Base-by-base conservation (phyloP, 2,329 filamentous ascomycete species). In the Phyllosticta citrichinensis region DNA sequence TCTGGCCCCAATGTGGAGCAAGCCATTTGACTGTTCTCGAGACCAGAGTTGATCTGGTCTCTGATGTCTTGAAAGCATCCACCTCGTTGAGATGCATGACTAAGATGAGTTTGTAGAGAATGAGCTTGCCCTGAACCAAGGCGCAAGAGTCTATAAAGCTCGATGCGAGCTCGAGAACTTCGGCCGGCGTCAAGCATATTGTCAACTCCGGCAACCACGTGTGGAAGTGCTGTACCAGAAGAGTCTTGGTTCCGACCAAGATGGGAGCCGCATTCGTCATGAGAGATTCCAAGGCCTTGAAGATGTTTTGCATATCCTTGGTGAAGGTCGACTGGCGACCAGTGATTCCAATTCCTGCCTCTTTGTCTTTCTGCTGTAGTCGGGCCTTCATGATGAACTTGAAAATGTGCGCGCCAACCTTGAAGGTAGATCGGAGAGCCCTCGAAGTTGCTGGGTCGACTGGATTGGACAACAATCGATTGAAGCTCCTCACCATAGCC, bases 201-300 rank as follows among this genome's bases (percentile, higher is more conserved):
- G 84, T 81, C 10, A 99, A 83, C 70, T 97, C 93, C 0, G 94
- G 93, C n/a, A 99, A 79, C 94, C 94, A 99, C 0, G 89, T 89
- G 70, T 97, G 93, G 72, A 97, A 96, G 72, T 97, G 91, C 73
- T 99, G 94, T 12, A 97, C 91, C 2, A 95, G 86, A 56, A 99
- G 79, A 0, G 94, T 97, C 75, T 99, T 96, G 64, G 89, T 97
- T 35, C 94, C 94, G 14, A 97, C 89, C 24, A 97, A 78, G 19
- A 92, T 86, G 0, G 94, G 89, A 2, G 91, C 88, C 1, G 86
- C 81, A 71, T 91, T 96, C 63, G 87, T 85, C 90, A 99, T 97
- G 75, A 99, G 83, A 17, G 83, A 81, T 74, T 97, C 91, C 24
- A 99, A 80, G 1, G 90, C 88, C 70, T 91, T 92, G 78, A 97